A percentile compares a stretch with the other conserved stretches of the same genome.
phyloP scores from a whole-genome alignment of 257 asterid species.

The Solanum medicagineum region DNA sequence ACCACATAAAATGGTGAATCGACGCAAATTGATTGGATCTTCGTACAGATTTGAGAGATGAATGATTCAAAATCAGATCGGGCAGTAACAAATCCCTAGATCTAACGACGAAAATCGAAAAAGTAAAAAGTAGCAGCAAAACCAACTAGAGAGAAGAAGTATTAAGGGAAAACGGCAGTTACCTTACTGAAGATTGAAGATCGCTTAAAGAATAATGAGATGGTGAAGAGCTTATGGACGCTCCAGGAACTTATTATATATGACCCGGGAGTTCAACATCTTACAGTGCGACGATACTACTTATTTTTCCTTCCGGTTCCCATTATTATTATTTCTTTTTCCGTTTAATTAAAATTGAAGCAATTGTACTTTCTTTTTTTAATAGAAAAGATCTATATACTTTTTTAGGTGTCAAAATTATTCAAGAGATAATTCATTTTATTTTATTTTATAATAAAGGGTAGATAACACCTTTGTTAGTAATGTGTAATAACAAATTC shows the following conservation, averaged over 20 bases:
- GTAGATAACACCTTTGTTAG: background rate
- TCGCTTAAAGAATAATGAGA: background rate
- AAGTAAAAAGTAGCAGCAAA: background rate
- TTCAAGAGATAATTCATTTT: background rate
- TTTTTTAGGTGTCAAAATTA: background rate
- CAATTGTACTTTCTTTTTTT: background rate
- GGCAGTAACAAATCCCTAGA: constrained; percentile 1
- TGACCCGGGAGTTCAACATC: background rate
- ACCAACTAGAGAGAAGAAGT: background rate
- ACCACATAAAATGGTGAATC: background rate
- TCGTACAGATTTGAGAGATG: background rate
- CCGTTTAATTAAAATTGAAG: background rate
- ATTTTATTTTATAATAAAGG: background rate
- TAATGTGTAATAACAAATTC: background rate
- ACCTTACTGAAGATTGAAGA: background rate
- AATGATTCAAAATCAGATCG: background rate
- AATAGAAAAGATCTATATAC: background rate
- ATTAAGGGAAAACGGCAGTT: background rate
- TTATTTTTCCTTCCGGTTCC: background rate
- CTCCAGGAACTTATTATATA: background rate
- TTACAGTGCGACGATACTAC: background rate
- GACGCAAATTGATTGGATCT: background rate
- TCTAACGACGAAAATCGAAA: background rate
- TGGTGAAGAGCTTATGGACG: background rate
- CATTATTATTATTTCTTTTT: background rate